Base-by-base conservation (phyloP, 2,329 filamentous ascomycete genomes). In the Didymella segeticola region DNA sequence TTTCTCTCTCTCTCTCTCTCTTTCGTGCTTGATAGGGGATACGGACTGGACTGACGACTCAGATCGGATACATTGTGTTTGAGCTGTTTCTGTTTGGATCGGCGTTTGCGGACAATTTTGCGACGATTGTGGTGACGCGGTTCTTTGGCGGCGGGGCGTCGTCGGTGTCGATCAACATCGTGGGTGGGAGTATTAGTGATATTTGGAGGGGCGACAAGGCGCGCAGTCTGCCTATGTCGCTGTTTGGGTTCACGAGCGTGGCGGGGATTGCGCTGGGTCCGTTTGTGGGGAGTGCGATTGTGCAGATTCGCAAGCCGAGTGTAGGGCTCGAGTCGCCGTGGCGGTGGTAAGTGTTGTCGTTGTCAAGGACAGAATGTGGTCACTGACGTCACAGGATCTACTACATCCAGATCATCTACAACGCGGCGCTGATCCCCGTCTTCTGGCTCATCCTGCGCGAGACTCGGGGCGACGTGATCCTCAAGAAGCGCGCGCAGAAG, bases 71-170 rank as follows among this genome's bases (percentile, higher is more conserved):
- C 50, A 71, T 78, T 22, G 69, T 78, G 22, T 72, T 79, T 5
- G 69, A 78, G 14, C 58, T 76, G 6, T 77, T 74, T 3, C 58
- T 78, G 0, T 77, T 79, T 43, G 70, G 71, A 11, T 78, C 74
- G 0, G 75, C 77, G 0, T 77, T 79, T 48, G 75, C 77, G 2
- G 65, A 74, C n/a, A 78, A 79, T 42, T 78, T 76, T 47, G 76
- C 77, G 0, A 78, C 77, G 0, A 62, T 79, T 0, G 72, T 78
- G 1, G 70, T 79, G 0, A 78, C 76, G 0, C 68, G 77, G 0
- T 78, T 79, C 53, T 78, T 79, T 25, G 76, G 74, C 12, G 77
- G 77, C 5, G 76, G 77, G 5, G 75, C 73, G 5, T 78, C 75
- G 0, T 78, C 75, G 0, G 75, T 78, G 2, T 71, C 74, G 0